phyloP scores from a whole-genome alignment of 164 flowering plant species.

The Tetrastigma voinierianum region DNA sequence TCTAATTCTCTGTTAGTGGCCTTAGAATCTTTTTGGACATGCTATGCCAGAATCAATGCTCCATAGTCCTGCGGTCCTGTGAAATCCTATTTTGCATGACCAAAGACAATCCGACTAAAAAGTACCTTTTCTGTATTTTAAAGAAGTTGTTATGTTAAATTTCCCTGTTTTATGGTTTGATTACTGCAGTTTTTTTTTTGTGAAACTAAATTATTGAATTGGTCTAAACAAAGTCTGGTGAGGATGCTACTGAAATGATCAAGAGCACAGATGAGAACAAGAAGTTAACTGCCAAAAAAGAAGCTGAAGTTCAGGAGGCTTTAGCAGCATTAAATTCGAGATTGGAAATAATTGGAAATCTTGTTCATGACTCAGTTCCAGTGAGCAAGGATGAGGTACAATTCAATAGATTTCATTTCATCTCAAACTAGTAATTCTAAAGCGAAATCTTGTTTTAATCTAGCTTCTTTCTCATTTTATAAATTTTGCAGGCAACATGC shows the following conservation, averaged over 20 bases:
- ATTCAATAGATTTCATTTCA: not conserved
- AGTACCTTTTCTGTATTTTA: too few species aligned
- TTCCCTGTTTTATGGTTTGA: not conserved
- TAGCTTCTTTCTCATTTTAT: not conserved
- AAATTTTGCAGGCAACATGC: slow-evolving; percentile 61
- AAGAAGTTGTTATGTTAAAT: too few species aligned
- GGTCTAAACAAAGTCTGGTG: slow-evolving; percentile 38
- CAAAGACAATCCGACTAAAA: too few species aligned
- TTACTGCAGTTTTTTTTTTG: not conserved
- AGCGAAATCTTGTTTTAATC: not conserved
- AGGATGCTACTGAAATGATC: slow-evolving; percentile 66
- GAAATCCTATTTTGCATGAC: too few species aligned
- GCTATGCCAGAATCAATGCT: too few species aligned
- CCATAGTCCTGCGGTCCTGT: too few species aligned
- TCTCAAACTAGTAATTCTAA: not conserved
- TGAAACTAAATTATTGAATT: slow-evolving; percentile 1
- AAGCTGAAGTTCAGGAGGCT: slow-evolving; percentile 71
- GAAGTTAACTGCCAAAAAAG: slow-evolving; percentile 52
- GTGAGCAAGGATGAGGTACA: slow-evolving; percentile 73
- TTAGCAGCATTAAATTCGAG: slow-evolving; percentile 40
- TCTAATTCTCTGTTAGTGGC: too few species aligned
- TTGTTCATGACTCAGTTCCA: slow-evolving; percentile 95
- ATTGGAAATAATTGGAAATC: slow-evolving; percentile 71
- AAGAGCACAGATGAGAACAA: slow-evolving; percentile 65
- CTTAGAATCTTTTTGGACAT: too few species aligned